Conservation (phyloP, 1,284 basidiomycete genomes). For the Ceratobasidium sp. region DNA sequence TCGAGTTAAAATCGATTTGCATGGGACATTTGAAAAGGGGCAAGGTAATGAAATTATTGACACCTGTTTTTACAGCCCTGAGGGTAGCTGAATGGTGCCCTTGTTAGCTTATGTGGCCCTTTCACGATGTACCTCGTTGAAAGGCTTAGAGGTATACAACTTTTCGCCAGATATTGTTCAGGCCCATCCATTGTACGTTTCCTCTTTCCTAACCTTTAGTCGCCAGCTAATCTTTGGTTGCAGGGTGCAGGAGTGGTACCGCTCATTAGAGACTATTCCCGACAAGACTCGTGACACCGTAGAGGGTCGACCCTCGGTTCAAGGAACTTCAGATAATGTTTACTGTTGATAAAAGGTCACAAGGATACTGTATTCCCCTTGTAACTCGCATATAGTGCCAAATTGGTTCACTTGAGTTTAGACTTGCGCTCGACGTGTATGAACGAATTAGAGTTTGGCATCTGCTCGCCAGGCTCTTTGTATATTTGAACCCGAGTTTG, state of each 20-base stretch:
- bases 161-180: slow-evolving; percentile 49
- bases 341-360: too few species aligned
- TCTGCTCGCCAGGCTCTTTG: too few species aligned
- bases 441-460: too few species aligned
- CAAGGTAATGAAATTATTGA: slow-evolving; percentile 38
- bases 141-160: slow-evolving; percentile 53
- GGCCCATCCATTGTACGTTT: slow-evolving; percentile 4
- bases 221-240: too few species aligned
- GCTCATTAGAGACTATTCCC: not conserved
- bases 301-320: too few species aligned
- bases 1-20: slow-evolving; percentile 78
- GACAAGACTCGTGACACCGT: not conserved
- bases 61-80: not conserved
- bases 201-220: not conserved
- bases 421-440: too few species aligned
- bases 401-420: too few species aligned
- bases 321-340: too few species aligned
- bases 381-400: too few species aligned
- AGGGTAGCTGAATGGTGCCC: not conserved
- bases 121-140: slow-evolving; percentile 54
- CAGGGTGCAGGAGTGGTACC: not conserved
- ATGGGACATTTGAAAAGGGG: slow-evolving; percentile 82
- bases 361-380: too few species aligned
- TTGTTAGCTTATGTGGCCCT: slow-evolving; percentile 55
- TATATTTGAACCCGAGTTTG: too few species aligned